Evolutionary conservation across 495 filamentous ascomycete genomes (phyloP).

Genomic region (Xylaria palmicola): DNA sequence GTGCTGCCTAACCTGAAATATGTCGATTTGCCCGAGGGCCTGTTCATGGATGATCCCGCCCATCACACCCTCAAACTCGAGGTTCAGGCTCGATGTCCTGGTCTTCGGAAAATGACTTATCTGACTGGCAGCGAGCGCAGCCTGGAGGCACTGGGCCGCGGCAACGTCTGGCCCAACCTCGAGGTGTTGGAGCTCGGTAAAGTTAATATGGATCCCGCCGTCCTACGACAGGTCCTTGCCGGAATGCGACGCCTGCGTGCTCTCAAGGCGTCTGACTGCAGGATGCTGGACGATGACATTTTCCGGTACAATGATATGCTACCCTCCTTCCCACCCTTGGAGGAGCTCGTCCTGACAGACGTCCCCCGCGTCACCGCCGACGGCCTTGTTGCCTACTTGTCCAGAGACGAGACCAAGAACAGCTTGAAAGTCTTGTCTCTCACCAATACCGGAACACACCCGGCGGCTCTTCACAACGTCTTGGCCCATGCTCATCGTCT

Average conservation of each 20-base stretch:
- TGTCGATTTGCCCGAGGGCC: conserved; percentile 85
- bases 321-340: conserved; percentile 68
- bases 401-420: conserved; percentile 44
- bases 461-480: conserved; percentile 62
- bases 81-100: conserved; percentile 75
- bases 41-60: conserved; percentile 74
- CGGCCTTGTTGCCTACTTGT: conserved; percentile 66
- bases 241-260: conserved; percentile 65
- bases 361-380: conserved; percentile 65
- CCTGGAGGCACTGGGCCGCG: conserved; percentile 64
- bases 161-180: conserved; percentile 71
- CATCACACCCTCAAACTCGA: conserved; percentile 78
- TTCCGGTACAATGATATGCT: conserved; percentile 61
- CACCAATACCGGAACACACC: conserved; percentile 62
- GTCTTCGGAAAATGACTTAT: conserved; percentile 88
- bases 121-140: conserved; percentile 72
- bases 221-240: conserved; percentile 68
- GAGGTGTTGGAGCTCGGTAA: conserved; percentile 75
- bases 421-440: conserved; percentile 62
- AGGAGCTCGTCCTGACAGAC: conserved; percentile 66
- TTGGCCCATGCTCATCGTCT: conserved; percentile 63
- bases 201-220: conserved; percentile 69
- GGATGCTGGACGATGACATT: conserved; percentile 70
- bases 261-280: conserved; percentile 67
- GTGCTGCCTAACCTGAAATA: conserved; percentile 83